Evolutionary conservation across 352 stramenopile genomes (phyloP).

Genomic region (Phytophthora capsici): DNA sequence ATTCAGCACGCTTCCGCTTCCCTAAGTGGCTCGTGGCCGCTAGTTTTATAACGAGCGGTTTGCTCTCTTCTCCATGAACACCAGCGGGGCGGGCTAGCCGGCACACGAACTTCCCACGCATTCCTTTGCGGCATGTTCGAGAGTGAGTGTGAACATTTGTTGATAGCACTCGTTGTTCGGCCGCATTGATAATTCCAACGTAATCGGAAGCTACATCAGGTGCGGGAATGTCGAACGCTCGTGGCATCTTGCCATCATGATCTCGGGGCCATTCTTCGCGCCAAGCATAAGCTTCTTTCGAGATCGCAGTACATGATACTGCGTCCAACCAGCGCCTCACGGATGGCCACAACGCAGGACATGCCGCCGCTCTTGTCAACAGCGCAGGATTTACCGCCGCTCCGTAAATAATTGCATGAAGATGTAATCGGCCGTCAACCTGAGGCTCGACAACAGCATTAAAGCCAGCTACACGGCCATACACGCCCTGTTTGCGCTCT

Average conservation of each 20-base stretch:
- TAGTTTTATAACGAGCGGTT: too few relatives aligned
- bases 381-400: constrained; percentile 7
- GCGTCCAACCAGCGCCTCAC: background rate
- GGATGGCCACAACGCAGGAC: background rate
- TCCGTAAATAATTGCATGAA: constrained; percentile 13
- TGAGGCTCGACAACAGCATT: constrained; percentile 26
- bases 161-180: background rate
- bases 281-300: background rate
- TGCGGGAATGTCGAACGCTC: constrained; percentile 6
- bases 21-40: background rate
- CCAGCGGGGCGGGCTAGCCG: too few relatives aligned
- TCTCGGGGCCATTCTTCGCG: background rate
- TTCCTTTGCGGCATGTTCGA: background rate
- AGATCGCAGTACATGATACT: background rate
- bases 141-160: background rate
- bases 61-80: too few relatives aligned
- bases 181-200: background rate
- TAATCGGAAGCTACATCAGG: constrained; percentile 4
- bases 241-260: background rate
- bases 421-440: constrained; percentile 20
- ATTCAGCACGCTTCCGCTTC: background rate
- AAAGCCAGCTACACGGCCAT: constrained; percentile 12
- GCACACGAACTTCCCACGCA: background rate
- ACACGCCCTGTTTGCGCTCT: background rate
- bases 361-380: constrained; percentile 8